Evolutionary conservation across 2,329 filamentous ascomycete genomes (phyloP).

Genomic region (Fusarium sp.): DNA sequence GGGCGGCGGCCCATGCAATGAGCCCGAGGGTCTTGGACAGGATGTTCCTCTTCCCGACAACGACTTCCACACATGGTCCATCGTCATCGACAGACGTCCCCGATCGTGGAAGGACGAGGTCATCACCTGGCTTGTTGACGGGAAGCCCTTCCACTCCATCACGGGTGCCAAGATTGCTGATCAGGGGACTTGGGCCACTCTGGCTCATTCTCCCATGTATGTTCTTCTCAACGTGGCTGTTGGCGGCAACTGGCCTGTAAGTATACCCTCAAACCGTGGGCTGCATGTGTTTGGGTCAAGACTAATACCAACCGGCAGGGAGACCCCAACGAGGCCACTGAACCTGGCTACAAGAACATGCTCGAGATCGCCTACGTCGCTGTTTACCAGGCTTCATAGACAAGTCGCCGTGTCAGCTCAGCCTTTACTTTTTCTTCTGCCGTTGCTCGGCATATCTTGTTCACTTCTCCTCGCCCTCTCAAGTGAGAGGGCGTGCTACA

Average conservation of each 20-base stretch:
- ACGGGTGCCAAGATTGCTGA: slow-evolving; percentile 54
- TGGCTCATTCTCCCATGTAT: slow-evolving; percentile 55
- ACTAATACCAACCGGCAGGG: slow-evolving; percentile 42
- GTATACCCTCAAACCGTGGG: slow-evolving; percentile 11
- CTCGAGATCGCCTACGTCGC: slow-evolving; percentile 54
- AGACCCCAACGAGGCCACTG: slow-evolving; percentile 46
- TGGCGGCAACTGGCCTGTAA: slow-evolving; percentile 55
- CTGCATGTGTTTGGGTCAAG: neutral
- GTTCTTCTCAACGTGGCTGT: slow-evolving; percentile 60
- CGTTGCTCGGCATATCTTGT: neutral
- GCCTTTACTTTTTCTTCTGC: neutral
- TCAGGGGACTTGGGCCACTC: slow-evolving; percentile 54
- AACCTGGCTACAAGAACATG: slow-evolving; percentile 52
- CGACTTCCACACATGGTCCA: slow-evolving; percentile 59
- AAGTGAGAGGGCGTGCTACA: neutral
- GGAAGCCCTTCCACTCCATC: slow-evolving; percentile 54
- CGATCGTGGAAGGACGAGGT: slow-evolving; percentile 56
- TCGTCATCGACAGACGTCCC: slow-evolving; percentile 57
- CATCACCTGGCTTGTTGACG: slow-evolving; percentile 61
- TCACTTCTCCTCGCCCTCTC: slow-evolving; percentile 6
- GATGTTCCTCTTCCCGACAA: slow-evolving; percentile 54
- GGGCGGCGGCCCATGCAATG: slow-evolving; percentile 58
- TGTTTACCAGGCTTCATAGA: slow-evolving; percentile 48
- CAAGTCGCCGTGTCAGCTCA: neutral
- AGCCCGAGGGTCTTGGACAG: slow-evolving; percentile 53